Evolutionary conservation across 176 grass and related monocot genomes (phyloP).

Genomic region (Areca catechu): DNA sequence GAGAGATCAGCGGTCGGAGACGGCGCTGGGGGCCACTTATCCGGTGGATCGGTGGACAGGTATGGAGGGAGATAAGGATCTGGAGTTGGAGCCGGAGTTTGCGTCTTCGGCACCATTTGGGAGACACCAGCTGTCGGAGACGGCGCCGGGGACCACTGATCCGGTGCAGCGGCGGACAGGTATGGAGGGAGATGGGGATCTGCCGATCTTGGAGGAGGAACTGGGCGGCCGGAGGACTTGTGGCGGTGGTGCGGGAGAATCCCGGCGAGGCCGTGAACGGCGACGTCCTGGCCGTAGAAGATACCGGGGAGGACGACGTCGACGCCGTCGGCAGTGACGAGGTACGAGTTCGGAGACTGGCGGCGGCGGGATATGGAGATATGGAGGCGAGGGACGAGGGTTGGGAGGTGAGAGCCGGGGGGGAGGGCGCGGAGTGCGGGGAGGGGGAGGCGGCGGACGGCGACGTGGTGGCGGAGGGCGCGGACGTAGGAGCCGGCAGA

Average conservation of each 20-base stretch:
- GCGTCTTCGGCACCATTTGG: too few relatives aligned
- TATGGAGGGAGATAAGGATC: too few relatives aligned
- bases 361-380: constrained; percentile 1
- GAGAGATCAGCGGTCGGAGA: too few relatives aligned
- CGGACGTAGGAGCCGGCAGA: constrained; percentile 17
- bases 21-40: too few relatives aligned
- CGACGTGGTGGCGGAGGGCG: constrained; percentile 15
- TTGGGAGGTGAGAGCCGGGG: constrained; percentile 5
- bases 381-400: constrained; percentile 5
- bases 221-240: neutral
- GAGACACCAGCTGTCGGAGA: too few relatives aligned
- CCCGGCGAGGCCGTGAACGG: constrained; percentile 20
- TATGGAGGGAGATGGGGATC: too few relatives aligned
- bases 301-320: constrained; percentile 12
- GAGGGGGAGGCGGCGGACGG: constrained; percentile 9
- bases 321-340: constrained; percentile 19
- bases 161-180: too few relatives aligned
- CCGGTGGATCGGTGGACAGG: too few relatives aligned
- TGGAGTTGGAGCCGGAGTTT: too few relatives aligned
- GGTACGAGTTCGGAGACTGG: neutral
- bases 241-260: constrained; percentile 1
- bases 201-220: neutral
- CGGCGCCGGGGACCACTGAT: too few relatives aligned
- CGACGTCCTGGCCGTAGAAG: constrained; percentile 5
- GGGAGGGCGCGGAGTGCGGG: constrained; percentile 6